Evolutionary conservation across 129 eudicot genomes (phyloP).

Genomic region (Cynara cardunculus): DNA sequence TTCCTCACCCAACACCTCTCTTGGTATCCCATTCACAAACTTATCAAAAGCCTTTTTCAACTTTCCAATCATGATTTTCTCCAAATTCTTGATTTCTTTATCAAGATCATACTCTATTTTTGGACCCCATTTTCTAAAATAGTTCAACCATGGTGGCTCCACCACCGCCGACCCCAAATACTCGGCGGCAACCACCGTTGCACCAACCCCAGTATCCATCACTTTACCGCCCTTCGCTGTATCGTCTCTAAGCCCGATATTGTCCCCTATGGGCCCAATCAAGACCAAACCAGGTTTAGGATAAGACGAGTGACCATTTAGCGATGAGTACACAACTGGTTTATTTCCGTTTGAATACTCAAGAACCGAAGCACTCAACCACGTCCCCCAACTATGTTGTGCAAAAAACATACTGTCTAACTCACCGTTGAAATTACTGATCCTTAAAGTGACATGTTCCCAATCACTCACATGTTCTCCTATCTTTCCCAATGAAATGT

Average conservation of each 20-base stretch:
- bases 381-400: conserved; percentile 45
- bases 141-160: conserved; percentile 78
- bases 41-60: conserved; percentile 39
- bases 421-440: conserved; percentile 49
- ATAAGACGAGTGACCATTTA: conserved; percentile 40
- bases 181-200: conserved; percentile 48
- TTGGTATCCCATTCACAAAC: conserved; percentile 47
- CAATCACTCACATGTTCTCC: conserved; percentile 61
- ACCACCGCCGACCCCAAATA: conserved; percentile 35
- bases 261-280: conserved; percentile 30
- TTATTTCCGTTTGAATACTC: conserved; percentile 44
- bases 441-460: conserved; percentile 52
- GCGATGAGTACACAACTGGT: conserved; percentile 39
- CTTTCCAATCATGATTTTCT: conserved; percentile 45
- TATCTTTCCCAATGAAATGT: conserved; percentile 38
- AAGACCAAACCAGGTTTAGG: conserved; percentile 49
- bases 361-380: conserved; percentile 44
- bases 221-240: conserved; percentile 32
- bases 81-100: conserved; percentile 48
- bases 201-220: conserved; percentile 51
- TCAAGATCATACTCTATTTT: conserved; percentile 47
- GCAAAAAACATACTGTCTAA: conserved; percentile 38
- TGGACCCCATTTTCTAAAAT: conserved; percentile 88
- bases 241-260: conserved; percentile 64
- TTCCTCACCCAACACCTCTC: conserved; percentile 71